Percentiles rank a stretch among this genome's conserved stretches.
Conservation (phyloP, 1,284 basidiomycete genomes). For the Cryptococcus amylolentus region DNA sequence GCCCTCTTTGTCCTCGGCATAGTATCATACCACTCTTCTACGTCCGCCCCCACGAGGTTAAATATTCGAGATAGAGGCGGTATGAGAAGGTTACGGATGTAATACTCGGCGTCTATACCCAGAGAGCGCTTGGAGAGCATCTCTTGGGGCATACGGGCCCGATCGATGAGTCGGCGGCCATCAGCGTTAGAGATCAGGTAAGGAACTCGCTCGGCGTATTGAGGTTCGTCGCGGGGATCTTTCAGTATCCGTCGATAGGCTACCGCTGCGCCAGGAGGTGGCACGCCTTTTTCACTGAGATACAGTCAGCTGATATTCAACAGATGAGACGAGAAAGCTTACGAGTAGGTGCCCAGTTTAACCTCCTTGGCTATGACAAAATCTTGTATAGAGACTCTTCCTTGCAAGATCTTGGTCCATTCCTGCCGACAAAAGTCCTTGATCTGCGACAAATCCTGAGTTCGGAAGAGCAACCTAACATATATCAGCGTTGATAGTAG, state of each 20-base stretch:
- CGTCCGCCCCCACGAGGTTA: conserved; percentile 85
- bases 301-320: neutral
- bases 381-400: conserved; percentile 77
- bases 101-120: conserved; percentile 79
- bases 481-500: neutral
- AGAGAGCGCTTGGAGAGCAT: conserved; percentile 70
- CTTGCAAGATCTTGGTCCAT: conserved; percentile 80
- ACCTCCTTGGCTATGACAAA: conserved; percentile 96
- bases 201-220: conserved; percentile 89
- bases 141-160: conserved; percentile 74
- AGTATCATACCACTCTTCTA: conserved; percentile 80
- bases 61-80: conserved; percentile 87
- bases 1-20: conserved; percentile 60
- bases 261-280: conserved; percentile 85
- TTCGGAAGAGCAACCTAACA: conserved; percentile 76
- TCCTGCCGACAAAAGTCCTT: conserved; percentile 83
- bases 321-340: conserved; percentile 8
- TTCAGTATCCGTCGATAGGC: conserved; percentile 70
- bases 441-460: conserved; percentile 79
- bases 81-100: conserved; percentile 81
- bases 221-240: conserved; percentile 78
- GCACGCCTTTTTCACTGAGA: conserved; percentile 68
- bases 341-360: conserved; percentile 85
- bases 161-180: conserved; percentile 69
- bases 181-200: conserved; percentile 78